Evolutionary conservation across 352 stramenopile species (phyloP).

Genomic region (Globisporangium cystogenes): DNA sequence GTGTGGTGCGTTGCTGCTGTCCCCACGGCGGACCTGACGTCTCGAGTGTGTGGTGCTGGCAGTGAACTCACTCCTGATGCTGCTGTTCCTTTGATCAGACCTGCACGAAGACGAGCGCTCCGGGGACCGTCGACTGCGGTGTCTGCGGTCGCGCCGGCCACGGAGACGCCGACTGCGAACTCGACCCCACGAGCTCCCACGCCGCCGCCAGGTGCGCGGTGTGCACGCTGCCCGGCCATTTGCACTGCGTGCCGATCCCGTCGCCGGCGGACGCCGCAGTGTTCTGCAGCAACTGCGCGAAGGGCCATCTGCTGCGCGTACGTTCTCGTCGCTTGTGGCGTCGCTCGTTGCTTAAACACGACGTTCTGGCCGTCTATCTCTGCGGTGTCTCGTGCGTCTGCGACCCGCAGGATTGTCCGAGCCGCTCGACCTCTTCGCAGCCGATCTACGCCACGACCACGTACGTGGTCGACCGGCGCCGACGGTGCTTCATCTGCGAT

Average conservation of each 20-base stretch:
- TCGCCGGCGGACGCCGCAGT: slow-evolving; percentile 30
- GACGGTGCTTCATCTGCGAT: neutral
- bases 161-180: neutral
- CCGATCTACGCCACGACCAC: neutral
- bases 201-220: slow-evolving; percentile 62
- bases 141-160: neutral
- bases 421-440: neutral
- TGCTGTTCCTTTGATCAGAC: neutral
- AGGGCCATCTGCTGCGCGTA: neutral
- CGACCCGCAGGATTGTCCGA: neutral
- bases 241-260: slow-evolving; percentile 56
- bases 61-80: no score
- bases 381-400: no score
- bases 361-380: no score
- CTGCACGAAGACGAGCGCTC: neutral
- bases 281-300: neutral
- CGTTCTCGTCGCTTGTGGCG: no score
- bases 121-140: neutral
- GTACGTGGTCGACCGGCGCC: neutral
- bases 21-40: no score
- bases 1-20: slow-evolving; percentile 19
- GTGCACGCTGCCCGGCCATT: slow-evolving; percentile 46
- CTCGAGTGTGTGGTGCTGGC: no score
- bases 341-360: no score
- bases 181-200: slow-evolving; percentile 1